A percentile compares a stretch with the other conserved stretches of the same genome.
These are phyloP conservation scores for Malus hybrid DNA, from an alignment of 331 rosid species.

Conservation along the genomic window DNA sequence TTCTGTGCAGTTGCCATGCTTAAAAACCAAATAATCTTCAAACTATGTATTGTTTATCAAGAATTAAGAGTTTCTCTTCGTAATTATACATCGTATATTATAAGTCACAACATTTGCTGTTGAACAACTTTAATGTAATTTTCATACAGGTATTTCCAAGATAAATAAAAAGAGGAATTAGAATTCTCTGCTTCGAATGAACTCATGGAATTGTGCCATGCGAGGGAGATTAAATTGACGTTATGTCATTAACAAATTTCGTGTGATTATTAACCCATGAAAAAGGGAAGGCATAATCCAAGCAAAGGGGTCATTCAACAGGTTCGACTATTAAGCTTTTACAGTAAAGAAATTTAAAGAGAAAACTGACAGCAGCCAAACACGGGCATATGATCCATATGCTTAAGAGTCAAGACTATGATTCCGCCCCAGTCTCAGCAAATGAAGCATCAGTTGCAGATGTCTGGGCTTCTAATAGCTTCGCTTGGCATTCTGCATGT, in stretches of 20 bases:
- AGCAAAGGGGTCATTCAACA: neutral
- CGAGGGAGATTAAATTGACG: neutral
- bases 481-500: slow-evolving; percentile 80
- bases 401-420: slow-evolving; percentile 17
- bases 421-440: slow-evolving; percentile 27
- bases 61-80: neutral
- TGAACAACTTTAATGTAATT: neutral
- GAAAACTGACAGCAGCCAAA: slow-evolving; percentile 6
- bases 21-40: slow-evolving; percentile 15
- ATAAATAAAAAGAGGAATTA: neutral
- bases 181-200: neutral
- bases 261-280: slow-evolving; percentile 5
- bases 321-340: too few relatives aligned
- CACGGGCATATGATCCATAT: neutral
- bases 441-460: slow-evolving; percentile 31
- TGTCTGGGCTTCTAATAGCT: slow-evolving; percentile 62
- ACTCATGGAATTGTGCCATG: too few relatives aligned
- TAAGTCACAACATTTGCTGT: neutral
- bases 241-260: neutral
- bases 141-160: neutral
- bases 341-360: slow-evolving; percentile 2
- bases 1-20: slow-evolving; percentile 52
- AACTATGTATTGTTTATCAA: neutral
- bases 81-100: neutral
- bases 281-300: neutral